Evolutionary conservation across 2,329 filamentous ascomycete species (phyloP).

Genomic region (Botrytis aclada): DNA sequence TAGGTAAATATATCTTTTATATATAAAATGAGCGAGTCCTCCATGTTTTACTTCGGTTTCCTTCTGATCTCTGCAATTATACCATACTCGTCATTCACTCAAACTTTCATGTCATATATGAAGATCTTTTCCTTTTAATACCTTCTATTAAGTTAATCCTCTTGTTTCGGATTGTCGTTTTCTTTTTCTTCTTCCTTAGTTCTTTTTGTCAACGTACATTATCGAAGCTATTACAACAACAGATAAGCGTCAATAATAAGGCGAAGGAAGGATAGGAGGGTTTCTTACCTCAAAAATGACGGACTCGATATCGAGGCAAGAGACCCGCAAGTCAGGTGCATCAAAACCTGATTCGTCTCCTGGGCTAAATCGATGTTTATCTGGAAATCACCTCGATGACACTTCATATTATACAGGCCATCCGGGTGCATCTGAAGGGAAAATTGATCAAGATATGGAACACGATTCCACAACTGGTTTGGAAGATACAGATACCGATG

Average conservation of each 20-base stretch:
- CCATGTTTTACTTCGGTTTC: neutral
- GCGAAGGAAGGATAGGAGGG: neutral
- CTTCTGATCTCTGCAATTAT: neutral
- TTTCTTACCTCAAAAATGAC: neutral
- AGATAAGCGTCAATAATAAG: neutral
- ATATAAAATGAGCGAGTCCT: neutral
- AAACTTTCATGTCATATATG: neutral
- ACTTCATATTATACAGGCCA: conserved; percentile 20
- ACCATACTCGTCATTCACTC: neutral
- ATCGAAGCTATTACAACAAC: neutral
- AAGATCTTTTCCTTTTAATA: neutral
- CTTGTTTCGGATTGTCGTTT: neutral
- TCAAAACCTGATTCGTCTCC: conserved; percentile 21
- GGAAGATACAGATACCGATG: conserved; percentile 19
- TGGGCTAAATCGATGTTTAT: conserved; percentile 24
- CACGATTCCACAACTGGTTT: neutral
- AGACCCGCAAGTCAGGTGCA: conserved; percentile 13
- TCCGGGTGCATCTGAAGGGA: neutral
- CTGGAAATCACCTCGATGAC: conserved; percentile 31
- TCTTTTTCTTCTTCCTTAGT: neutral
- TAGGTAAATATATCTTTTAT: neutral
- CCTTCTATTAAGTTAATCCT: neutral
- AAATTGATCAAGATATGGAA: neutral
- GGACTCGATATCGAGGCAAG: neutral
- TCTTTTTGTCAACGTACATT: neutral